Evolutionary conservation across 2,329 filamentous ascomycete genomes (phyloP).

Genomic region (Lachnellula hyalina): DNA sequence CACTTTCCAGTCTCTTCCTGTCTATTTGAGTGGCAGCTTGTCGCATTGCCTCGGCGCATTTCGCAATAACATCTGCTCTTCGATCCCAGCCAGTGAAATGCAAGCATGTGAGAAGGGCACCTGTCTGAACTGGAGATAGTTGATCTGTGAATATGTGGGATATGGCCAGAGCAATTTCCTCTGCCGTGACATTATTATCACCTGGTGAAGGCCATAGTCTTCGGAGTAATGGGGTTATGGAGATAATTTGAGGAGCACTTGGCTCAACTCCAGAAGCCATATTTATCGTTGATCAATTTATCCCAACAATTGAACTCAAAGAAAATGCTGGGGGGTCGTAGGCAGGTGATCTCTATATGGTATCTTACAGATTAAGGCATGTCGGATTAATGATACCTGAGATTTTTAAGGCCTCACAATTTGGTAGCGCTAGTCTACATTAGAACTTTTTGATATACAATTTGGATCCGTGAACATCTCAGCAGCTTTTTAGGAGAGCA

Average conservation of each 20-base stretch:
- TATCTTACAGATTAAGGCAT: not conserved
- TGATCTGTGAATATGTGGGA: constrained; percentile 87
- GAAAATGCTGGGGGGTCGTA: not conserved
- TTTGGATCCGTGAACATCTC: not conserved
- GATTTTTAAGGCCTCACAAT: not conserved
- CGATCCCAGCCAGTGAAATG: constrained; percentile 88
- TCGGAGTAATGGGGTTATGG: constrained; percentile 66
- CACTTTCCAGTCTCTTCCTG: constrained; percentile 50
- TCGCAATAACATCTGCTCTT: constrained; percentile 77
- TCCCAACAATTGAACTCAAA: not conserved
- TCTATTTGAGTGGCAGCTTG: constrained; percentile 71
- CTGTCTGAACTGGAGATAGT: constrained; percentile 81
- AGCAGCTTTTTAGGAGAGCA: not conserved
- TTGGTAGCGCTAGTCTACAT: constrained; percentile 14
- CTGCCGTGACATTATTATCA: constrained; percentile 54
- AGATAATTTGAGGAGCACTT: constrained; percentile 23
- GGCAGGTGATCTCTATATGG: not conserved
- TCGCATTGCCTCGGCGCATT: constrained; percentile 80
- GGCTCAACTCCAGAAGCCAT: constrained; percentile 22
- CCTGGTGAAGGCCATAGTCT: constrained; percentile 59
- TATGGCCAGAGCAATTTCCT: constrained; percentile 85
- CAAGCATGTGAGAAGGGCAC: constrained; percentile 80
- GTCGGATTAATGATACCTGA: not conserved
- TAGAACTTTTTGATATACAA: constrained; percentile 17
- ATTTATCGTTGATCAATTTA: not conserved